Base-by-base conservation (phyloP, 1,284 basidiomycete genomes). In the Ustilago xerochloae region DNA sequence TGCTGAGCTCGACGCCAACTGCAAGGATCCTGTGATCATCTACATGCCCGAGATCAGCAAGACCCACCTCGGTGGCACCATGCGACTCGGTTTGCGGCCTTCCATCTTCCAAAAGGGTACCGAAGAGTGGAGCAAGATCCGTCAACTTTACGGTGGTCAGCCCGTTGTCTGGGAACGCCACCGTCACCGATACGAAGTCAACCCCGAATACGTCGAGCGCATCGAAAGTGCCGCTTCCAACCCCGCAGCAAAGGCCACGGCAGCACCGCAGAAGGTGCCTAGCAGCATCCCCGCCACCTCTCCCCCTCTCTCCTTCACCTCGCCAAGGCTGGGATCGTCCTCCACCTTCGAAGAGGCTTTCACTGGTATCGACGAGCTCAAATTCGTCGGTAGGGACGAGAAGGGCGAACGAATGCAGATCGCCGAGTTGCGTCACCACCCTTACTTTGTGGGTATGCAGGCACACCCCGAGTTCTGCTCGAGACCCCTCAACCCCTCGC, bases 21-120 rank as follows among this genome's bases (percentile, higher is more conserved):
- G 87, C 22, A 81, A 86, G 18, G 87, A 93, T 74, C 92, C 92
- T 0, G 89, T 95, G 60, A 89, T 99, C 85, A 89, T 98, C 77
- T 99, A 96, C 89, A 99, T 99, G 96, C 96, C 96, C 29, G 96
- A 99, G 85, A 93, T 99, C 78, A 97, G 94, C 46, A 93, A 92
- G 84, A 98, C 95, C 7, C 94, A 99, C 78, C 93, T 99, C 89
- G 96, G 96, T 58, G 96, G 96, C 28, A 99, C 96, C 22, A 99
- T 99, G 96, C 91, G 96, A 20, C 89, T 98, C 15, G 96, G 96
- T 22, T 88, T 99, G 52, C 90, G 96, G 20, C 94, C 97, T 6
- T 98, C 96, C 3, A 88, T 97, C 54, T 98, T 99, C 84, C 89
- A 91, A 84, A 49, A 87, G 84, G 85, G 88, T 67, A 89, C 87